A percentile compares a stretch with the other conserved stretches of the same genome.
Evolutionary conservation across 2,329 filamentous ascomycete species (phyloP).

Genomic region (Phoma sp.): DNA sequence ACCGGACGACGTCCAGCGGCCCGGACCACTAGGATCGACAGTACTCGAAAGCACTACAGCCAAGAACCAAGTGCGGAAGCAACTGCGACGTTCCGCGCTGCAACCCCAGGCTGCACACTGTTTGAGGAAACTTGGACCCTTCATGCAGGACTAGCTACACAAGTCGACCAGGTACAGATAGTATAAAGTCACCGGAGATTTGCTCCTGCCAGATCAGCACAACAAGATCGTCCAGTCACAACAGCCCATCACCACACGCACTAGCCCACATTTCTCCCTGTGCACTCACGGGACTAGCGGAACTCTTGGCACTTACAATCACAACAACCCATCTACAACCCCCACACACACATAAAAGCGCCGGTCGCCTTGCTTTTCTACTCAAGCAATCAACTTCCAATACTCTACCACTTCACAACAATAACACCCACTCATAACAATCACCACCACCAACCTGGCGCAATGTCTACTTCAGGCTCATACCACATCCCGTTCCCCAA

Average conservation of each 20-base stretch:
- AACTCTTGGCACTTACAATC: slow-evolving; percentile 27
- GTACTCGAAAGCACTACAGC: slow-evolving; percentile 22
- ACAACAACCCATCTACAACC: slow-evolving; percentile 13
- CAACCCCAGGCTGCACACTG: slow-evolving; percentile 20
- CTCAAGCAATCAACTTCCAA: slow-evolving; percentile 6
- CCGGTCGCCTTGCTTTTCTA: slow-evolving; percentile 16
- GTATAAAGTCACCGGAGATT: slow-evolving; percentile 26
- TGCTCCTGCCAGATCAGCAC: slow-evolving; percentile 19
- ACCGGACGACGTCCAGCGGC: slow-evolving; percentile 24
- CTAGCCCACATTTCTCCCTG: slow-evolving; percentile 28
- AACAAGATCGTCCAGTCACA: slow-evolving; percentile 27
- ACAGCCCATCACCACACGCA: slow-evolving; percentile 34
- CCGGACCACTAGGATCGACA: slow-evolving; percentile 28
- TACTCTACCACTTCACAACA: slow-evolving; percentile 1
- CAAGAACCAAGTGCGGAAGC: slow-evolving; percentile 29
- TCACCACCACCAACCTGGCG: slow-evolving; percentile 31
- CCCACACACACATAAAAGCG: slow-evolving; percentile 25
- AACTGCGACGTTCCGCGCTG: slow-evolving; percentile 43
- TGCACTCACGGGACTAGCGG: slow-evolving; percentile 27
- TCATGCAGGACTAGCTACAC: slow-evolving; percentile 19
- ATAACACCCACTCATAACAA: slow-evolving; percentile 14
- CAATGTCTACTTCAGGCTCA: slow-evolving; percentile 43
- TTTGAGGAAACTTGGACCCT: slow-evolving; percentile 10
- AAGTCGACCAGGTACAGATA: slow-evolving; percentile 12
- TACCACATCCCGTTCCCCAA: slow-evolving; percentile 48